Percentiles rank a stretch among this genome's conserved stretches.
phyloP scores from a whole-genome alignment of 768 basidiomycete species.

The Pleurotus citrinopileatus region DNA sequence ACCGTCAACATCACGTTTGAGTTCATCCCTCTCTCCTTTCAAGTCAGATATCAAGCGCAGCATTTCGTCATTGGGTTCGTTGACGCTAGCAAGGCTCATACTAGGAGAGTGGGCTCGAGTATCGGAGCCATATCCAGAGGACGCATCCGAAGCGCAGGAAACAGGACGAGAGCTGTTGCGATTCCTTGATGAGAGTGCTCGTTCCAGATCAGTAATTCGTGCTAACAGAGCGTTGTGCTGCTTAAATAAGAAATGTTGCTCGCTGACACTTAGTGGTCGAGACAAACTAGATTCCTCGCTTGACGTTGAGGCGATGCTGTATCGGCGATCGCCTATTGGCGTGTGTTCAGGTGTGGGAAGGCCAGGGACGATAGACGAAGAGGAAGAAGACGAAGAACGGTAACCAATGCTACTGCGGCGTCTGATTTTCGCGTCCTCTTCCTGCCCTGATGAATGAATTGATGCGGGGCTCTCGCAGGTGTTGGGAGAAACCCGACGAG shows the following conservation, averaged over 20 bases:
- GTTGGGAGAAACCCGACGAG: conserved; percentile 35
- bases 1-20: conserved; percentile 84
- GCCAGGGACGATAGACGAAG: conserved; percentile 30
- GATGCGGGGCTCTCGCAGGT: conserved; percentile 22
- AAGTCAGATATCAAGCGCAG: conserved; percentile 70
- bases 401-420: conserved; percentile 77
- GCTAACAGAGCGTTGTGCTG: conserved; percentile 80
- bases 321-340: conserved; percentile 47
- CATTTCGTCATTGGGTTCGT: conserved; percentile 76
- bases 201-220: conserved; percentile 80
- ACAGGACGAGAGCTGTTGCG: conserved; percentile 43
- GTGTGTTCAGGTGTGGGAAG: conserved; percentile 78
- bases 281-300: conserved; percentile 37
- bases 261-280: conserved; percentile 62
- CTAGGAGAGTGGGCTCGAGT: conserved; percentile 24
- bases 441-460: conserved; percentile 18
- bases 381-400: conserved; percentile 47
- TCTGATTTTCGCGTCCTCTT: conserved; percentile 30
- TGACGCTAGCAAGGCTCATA: conserved; percentile 21
- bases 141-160: conserved; percentile 48
- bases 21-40: conserved; percentile 85
- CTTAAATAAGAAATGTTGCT: conserved; percentile 85
- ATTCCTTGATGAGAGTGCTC: conserved; percentile 49
- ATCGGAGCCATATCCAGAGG: conserved; percentile 14
- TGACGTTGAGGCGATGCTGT: conserved; percentile 27